Evolutionary conservation across 2,329 filamentous ascomycete genomes (phyloP), one percentile per base, ranked within the genome.

Genomic region (Beauveria brongniartii): DNA sequence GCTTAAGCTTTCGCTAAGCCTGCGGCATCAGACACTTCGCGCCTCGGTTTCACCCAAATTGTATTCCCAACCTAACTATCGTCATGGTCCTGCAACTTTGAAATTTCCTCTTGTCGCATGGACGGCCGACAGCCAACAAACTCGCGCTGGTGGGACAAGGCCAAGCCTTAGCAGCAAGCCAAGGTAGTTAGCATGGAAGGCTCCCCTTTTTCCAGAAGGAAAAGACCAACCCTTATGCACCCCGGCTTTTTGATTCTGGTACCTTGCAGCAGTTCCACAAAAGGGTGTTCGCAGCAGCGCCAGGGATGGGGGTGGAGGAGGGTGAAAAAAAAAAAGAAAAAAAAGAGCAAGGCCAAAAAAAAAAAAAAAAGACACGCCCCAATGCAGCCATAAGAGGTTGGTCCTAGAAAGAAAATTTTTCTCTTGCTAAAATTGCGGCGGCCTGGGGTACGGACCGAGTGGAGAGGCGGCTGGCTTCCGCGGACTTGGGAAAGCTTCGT

Each of bases 401-500:
- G 43, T 28, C 16, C 28, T 18, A 47, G 24, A 51, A 47, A 37
- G 28, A 62, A 62, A 59, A 62, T 5, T 59, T 62, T 62, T 62
- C 55, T 61, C 50, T 22, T 40, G 18, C 66, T 69, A 63, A 71
- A 69, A 71, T 72, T 70, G 57, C 57, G 41, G 48, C 57, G 20
- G 41, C 57, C 57, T 46, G 57, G 57, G 50, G 48, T 52, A 53
- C 14, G 57, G 48, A 40, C 47, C 20, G 18, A 26, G 56, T 59
- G 56, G 48, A 47, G 44, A 22, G 57, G 20, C 57, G 57, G 57
- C 48, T 59, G 48, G 34, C 50, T 53, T 59, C 57, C 57, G 57
- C 57, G 57, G 57, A 40, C n/a, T 50, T 43, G 16, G 48, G 6
- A 59, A 37, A 34, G 41, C 40, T 40, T 59, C 57, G 40, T 53